Percentiles rank a stretch among this genome's conserved stretches.
These are phyloP conservation scores for Haplosporangium sp. DNA, from an alignment of 371 early-diverging fungal species.

Conservation along the genomic window DNA sequence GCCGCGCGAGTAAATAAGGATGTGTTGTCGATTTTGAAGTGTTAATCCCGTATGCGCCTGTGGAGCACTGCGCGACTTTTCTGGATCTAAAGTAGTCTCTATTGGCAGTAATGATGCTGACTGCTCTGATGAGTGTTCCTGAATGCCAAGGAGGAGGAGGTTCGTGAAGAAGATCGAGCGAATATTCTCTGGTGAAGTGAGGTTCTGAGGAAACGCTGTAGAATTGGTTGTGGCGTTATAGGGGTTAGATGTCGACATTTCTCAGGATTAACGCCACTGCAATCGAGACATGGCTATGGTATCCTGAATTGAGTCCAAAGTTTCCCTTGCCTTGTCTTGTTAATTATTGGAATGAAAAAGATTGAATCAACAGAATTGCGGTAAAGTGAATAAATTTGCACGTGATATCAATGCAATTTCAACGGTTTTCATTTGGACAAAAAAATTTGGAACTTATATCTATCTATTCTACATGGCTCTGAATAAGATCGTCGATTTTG, in stretches of 20 bases:
- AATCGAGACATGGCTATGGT: constrained; percentile 16
- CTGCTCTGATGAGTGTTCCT: constrained; percentile 27
- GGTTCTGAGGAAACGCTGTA: constrained; percentile 5
- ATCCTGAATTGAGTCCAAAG: background rate
- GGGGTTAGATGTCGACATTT: constrained; percentile 24
- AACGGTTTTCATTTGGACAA: background rate
- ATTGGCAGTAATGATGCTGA: background rate
- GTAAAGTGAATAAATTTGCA: background rate
- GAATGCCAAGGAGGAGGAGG: constrained; percentile 42
- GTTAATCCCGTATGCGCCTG: background rate
- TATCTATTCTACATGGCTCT: constrained; percentile 31
- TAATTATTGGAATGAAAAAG: background rate
- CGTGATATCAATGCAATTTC: background rate
- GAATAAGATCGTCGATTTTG: constrained; percentile 96
- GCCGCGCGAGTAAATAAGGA: constrained; percentile 21
- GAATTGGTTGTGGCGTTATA: constrained; percentile 1
- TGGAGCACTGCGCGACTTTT: background rate
- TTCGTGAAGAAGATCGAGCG: constrained; percentile 51
- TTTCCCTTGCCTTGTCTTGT: background rate
- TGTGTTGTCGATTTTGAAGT: constrained; percentile 12
- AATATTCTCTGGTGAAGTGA: constrained; percentile 31
- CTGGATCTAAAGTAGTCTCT: background rate
- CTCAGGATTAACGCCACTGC: constrained; percentile 6
- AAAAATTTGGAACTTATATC: too few species aligned
- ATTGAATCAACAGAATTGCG: background rate